Conservation (phyloP, 257 asterid genomes). For the Leonotis leonurus region DNA sequence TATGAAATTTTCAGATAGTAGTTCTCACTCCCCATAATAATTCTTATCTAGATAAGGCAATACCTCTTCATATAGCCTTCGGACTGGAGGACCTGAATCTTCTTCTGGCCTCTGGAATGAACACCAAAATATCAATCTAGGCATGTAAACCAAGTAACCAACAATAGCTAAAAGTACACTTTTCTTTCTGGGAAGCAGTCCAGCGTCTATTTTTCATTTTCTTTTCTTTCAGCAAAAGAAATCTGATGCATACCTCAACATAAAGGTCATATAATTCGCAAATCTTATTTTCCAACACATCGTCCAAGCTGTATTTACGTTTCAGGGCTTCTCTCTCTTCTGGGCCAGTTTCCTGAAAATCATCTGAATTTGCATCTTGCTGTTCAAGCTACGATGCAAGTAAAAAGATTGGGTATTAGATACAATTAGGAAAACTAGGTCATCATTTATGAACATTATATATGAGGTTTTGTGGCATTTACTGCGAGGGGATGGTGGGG, state of each 20-base stretch:
- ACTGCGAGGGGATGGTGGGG: not conserved
- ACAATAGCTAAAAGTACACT: too few relatives aligned
- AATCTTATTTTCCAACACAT: constrained; percentile 66
- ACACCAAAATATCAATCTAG: constrained; percentile 15
- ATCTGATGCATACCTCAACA: constrained; percentile 49
- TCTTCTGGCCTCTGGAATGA: constrained; percentile 64
- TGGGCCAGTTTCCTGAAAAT: constrained; percentile 57
- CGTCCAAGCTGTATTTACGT: constrained; percentile 60
- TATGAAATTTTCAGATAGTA: not conserved
- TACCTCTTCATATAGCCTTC: constrained; percentile 89
- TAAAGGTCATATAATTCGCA: constrained; percentile 81
- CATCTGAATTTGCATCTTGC: constrained; percentile 54
- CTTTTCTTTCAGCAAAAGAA: not conserved
- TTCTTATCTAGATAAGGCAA: not conserved
- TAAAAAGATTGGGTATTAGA: constrained; percentile 6
- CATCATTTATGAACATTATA: too few relatives aligned
- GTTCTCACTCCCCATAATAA: not conserved
- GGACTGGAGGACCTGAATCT: constrained; percentile 77
- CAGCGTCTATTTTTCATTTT: not conserved
- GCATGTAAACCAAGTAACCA: constrained; percentile 2
- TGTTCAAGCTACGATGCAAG: constrained; percentile 53
- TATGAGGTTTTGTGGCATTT: not conserved
- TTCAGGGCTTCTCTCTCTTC: constrained; percentile 62
- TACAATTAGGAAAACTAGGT: not conserved
- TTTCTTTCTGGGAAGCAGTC: too few relatives aligned